A percentile compares a stretch with the other conserved stretches of the same genome.
phyloP scores from a whole-genome alignment of 306 rosid genomes.

The Heteromeles arbutifolia region DNA sequence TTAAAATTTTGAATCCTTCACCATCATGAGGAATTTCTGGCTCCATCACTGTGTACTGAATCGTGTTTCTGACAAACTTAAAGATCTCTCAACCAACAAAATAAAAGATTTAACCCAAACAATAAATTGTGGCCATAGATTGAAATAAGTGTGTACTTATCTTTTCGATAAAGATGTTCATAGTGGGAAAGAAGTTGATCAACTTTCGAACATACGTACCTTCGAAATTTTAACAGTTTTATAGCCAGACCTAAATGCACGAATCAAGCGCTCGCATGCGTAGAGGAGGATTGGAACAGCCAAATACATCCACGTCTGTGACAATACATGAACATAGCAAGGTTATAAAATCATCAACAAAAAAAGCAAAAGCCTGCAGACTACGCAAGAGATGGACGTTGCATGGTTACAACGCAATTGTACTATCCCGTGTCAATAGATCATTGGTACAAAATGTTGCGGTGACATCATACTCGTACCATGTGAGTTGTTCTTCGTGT shows the following conservation, averaged over 20 bases:
- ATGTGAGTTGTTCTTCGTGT: no score
- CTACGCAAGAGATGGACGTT: background rate
- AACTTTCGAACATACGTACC: constrained; percentile 31
- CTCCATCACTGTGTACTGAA: no score
- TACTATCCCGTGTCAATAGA: no score
- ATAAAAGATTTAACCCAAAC: background rate
- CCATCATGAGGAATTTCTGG: no score
- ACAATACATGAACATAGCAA: background rate
- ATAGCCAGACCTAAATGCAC: constrained; percentile 71
- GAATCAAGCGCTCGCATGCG: constrained; percentile 75
- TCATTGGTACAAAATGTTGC: no score
- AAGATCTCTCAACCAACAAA: no score
- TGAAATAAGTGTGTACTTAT: no score
- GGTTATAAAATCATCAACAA: background rate
- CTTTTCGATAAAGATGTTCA: background rate
- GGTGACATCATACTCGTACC: no score
- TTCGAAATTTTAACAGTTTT: constrained; percentile 59
- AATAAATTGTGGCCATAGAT: no score
- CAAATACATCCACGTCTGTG: constrained; percentile 87
- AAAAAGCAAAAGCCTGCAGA: background rate
- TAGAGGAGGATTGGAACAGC: constrained; percentile 68
- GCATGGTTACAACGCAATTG: no score
- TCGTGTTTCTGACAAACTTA: no score
- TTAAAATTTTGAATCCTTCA: background rate
- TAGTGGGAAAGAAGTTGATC: background rate